Percentiles rank a stretch among this genome's conserved stretches.
Conservation (phyloP, 306 rosid species). For the Sechiopsis laciniata region DNA sequence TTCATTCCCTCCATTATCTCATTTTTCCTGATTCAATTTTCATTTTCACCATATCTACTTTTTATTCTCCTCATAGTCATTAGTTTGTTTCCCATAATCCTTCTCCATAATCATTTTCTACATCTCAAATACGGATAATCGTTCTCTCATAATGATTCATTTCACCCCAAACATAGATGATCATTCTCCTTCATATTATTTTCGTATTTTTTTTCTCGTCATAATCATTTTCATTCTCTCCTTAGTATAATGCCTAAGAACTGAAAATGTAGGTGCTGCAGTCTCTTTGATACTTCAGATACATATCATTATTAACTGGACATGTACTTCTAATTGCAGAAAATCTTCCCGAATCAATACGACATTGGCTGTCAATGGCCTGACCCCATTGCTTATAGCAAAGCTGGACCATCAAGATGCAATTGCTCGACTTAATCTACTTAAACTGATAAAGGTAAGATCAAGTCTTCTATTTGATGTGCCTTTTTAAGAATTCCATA, state of each 20-base stretch:
- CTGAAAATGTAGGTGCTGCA: background rate
- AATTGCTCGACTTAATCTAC: slow-evolving; percentile 95
- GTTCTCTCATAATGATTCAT: too few relatives aligned
- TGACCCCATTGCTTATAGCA: slow-evolving; percentile 89
- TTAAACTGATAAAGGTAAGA: slow-evolving; percentile 84
- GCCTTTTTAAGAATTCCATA: background rate
- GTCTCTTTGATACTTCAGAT: background rate
- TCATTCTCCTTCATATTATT: too few relatives aligned
- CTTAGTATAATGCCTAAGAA: background rate
- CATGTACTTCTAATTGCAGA: slow-evolving; percentile 41
- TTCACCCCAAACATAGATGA: too few relatives aligned
- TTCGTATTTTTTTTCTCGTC: too few relatives aligned
- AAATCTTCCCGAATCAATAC: slow-evolving; percentile 95
- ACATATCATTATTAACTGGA: background rate
- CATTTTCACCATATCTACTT: too few relatives aligned
- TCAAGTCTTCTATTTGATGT: background rate
- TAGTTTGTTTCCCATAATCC: too few relatives aligned
- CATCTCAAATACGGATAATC: too few relatives aligned
- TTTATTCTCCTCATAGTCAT: too few relatives aligned
- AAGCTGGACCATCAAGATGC: slow-evolving; percentile 98
- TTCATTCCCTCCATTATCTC: too few relatives aligned
- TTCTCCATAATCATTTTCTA: too few relatives aligned
- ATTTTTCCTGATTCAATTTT: too few relatives aligned
- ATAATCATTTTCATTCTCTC: too few relatives aligned
- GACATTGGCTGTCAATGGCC: slow-evolving; percentile 87